A percentile compares a stretch with the other conserved stretches of the same genome.
Conservation (phyloP, 2,329 filamentous ascomycete genomes). For the Fusarium lyarnte region DNA sequence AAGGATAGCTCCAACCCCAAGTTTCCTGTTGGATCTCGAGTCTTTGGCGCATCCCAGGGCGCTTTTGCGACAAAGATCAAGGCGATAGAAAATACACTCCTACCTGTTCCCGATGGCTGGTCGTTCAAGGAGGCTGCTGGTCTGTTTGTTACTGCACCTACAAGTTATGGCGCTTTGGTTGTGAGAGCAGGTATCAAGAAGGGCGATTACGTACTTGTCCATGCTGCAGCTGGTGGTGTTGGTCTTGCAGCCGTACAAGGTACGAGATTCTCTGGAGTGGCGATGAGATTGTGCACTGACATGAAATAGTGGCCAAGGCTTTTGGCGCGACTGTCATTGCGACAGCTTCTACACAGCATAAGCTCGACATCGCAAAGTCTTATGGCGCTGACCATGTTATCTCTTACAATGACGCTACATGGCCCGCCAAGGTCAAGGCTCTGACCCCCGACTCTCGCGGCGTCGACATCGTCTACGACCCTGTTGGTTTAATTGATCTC, state of each 20-base stretch:
- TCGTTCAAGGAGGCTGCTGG: conserved; percentile 85
- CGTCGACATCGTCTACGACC: conserved; percentile 95
- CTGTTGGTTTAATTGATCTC: conserved; percentile 87
- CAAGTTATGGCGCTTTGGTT: conserved; percentile 85
- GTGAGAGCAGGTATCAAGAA: conserved; percentile 78
- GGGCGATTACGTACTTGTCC: conserved; percentile 88
- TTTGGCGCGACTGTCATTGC: conserved; percentile 92
- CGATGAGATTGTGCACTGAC: neutral
- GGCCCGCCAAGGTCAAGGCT: conserved; percentile 77
- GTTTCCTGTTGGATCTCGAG: conserved; percentile 81
- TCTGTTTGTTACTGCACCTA: conserved; percentile 91
- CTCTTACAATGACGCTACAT: conserved; percentile 74
- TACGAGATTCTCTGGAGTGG: conserved; percentile 32
- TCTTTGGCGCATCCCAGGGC: conserved; percentile 89
- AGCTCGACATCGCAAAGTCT: conserved; percentile 78
- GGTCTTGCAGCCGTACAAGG: conserved; percentile 89
- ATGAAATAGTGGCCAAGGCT: conserved; percentile 78
- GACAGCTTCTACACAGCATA: conserved; percentile 82
- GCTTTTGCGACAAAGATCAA: conserved; percentile 83
- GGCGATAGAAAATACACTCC: conserved; percentile 72
- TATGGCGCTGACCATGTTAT: conserved; percentile 89
- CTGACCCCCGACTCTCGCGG: conserved; percentile 77
- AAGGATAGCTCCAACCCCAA: conserved; percentile 58
- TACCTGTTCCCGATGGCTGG: conserved; percentile 83
- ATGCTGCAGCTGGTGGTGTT: conserved; percentile 92